Conservation (phyloP, 2,329 filamentous ascomycete genomes). For the Microcera coccophila region DNA sequence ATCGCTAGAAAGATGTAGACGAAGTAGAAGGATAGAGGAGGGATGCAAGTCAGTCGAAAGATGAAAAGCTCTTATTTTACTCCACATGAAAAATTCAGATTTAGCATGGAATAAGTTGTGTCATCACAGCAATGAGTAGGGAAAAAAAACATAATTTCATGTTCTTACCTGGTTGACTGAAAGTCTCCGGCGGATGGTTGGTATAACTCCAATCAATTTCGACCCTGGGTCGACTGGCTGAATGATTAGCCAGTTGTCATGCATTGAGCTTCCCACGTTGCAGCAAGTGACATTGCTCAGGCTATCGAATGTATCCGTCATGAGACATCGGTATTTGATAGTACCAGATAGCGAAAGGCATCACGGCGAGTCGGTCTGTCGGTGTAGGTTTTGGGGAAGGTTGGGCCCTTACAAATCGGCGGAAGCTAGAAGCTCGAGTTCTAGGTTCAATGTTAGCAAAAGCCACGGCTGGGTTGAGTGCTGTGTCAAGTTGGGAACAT, state of each 20-base stretch:
- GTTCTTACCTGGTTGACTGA: conserved; percentile 24
- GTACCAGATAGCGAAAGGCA: conserved; percentile 39
- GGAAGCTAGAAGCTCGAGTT: neutral
- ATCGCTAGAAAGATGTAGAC: conserved; percentile 11
- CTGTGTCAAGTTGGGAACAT: conserved; percentile 9
- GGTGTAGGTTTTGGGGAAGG: neutral
- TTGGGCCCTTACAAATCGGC: neutral
- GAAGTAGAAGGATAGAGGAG: conserved; percentile 20
- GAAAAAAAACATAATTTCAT: conserved; percentile 16
- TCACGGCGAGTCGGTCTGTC: conserved; percentile 28
- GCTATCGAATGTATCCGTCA: conserved; percentile 37
- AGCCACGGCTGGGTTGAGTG: neutral
- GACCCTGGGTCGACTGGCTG: too few relatives aligned
- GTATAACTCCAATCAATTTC: too few relatives aligned
- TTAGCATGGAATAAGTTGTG: conserved; percentile 72
- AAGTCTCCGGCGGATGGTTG: too few relatives aligned
- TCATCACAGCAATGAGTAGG: conserved; percentile 55
- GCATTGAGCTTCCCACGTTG: too few relatives aligned
- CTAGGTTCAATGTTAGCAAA: conserved; percentile 17
- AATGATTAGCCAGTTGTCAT: too few relatives aligned
- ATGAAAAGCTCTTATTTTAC: conserved; percentile 74
- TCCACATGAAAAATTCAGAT: conserved; percentile 65
- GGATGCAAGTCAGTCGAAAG: conserved; percentile 67
- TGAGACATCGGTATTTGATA: conserved; percentile 44
- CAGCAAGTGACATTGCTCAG: conserved; percentile 22